Evolutionary conservation across 2,329 filamentous ascomycete genomes (phyloP), one percentile per base, ranked within the genome.

Genomic region (Diaporthe citrichinensis): DNA sequence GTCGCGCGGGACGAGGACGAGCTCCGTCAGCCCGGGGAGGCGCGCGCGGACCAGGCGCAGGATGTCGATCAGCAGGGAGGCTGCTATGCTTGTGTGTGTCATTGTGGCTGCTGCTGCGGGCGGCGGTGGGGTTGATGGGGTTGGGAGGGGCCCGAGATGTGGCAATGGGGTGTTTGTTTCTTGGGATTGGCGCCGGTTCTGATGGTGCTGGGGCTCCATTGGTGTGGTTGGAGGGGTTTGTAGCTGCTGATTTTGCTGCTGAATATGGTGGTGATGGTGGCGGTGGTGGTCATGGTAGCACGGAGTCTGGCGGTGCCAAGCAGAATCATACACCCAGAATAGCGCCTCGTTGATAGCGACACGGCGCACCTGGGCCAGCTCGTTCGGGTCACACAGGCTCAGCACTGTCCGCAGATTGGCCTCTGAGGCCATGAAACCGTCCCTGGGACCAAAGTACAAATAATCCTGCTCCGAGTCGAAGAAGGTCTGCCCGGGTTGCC

Each of bases 281-380:
- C 14, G 34, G 17, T 41, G 46, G 15, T 57, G 46, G 5, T 53
- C 46, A 46, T 41, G 59, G 23, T 73, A 34, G 46, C 51, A 62
- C 15, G 36, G 49, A 4, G 36, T 3, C 46, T 49, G 71, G 46
- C 51, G 71, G 23, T 73, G 71, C 71, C 71, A 73, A 15, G 71
- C 58, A n/a, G 49, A 55, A 53, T 73, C 71, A 34, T 74, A 68
- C 3, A 83, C 79, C 74, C 78, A 78, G 76, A 88, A 85, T 28
- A 89, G 80, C 4, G 82, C 81, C 76, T 88, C 87, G 78, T 84
- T 87, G 72, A 89, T 81, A 46, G 88, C 87, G 31, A 89, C 78
- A 15, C 85, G 83, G 46, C 82, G 83, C 25, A 89, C 83, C 15
- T 78, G 74, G 12, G 82, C 82, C 61, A 88, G 82, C 76, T 89